These are phyloP conservation scores for Candida montana DNA, from an alignment of 805 yeast species.

Conservation along the genomic window DNA sequence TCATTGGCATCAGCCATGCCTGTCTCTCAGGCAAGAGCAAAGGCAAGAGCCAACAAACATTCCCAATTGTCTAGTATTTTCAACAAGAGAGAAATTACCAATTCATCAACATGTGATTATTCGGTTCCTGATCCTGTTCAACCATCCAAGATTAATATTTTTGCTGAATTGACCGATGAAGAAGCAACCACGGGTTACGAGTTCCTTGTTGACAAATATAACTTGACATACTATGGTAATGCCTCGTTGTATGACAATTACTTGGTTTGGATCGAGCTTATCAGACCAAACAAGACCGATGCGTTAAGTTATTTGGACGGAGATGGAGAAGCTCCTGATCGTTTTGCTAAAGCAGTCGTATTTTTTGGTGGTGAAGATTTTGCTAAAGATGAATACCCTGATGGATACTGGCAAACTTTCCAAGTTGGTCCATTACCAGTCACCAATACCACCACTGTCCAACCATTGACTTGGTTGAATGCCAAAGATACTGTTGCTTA, in stretches of 20 bases:
- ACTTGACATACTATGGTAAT: slow-evolving; percentile 16
- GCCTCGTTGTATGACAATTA: slow-evolving; percentile 22
- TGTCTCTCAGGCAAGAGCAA: not conserved
- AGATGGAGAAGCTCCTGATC: slow-evolving; percentile 18
- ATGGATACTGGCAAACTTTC: slow-evolving; percentile 23
- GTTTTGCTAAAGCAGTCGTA: slow-evolving; percentile 20
- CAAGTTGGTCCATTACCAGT: slow-evolving; percentile 22
- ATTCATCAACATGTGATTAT: slow-evolving; percentile 1
- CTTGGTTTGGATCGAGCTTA: slow-evolving; percentile 20
- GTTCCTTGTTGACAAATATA: slow-evolving; percentile 12
- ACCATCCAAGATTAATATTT: slow-evolving; percentile 19
- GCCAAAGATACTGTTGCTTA: slow-evolving; percentile 18
- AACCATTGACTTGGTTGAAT: slow-evolving; percentile 16
- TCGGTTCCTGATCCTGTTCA: slow-evolving; percentile 13
- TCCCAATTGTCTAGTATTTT: not conserved
- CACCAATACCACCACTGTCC: slow-evolving; percentile 9
- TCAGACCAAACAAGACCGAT: slow-evolving; percentile 26
- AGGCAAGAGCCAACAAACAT: not conserved
- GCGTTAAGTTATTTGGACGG: slow-evolving; percentile 21
- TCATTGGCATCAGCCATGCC: not conserved
- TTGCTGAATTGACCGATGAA: slow-evolving; percentile 19
- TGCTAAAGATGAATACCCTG: slow-evolving; percentile 17
- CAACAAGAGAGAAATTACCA: not conserved
- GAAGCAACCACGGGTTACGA: slow-evolving; percentile 17
- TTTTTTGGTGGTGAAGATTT: slow-evolving; percentile 24